Evolutionary conservation across 2,329 filamentous ascomycete genomes (phyloP).

Genomic region (Fusarium paranaense): DNA sequence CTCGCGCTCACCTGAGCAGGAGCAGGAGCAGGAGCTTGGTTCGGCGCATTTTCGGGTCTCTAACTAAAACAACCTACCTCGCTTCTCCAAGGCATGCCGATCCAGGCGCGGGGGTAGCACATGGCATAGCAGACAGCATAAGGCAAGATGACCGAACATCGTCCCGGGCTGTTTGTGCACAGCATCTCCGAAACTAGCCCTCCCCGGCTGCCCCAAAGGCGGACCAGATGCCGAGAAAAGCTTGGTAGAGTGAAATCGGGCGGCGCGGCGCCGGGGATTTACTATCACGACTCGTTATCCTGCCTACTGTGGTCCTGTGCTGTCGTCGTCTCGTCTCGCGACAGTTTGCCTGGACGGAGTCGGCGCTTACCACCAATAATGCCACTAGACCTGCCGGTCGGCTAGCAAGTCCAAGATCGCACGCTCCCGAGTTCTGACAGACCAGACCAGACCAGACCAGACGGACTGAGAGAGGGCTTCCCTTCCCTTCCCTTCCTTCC

Average conservation of each 20-base stretch:
- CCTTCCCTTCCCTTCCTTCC: background rate
- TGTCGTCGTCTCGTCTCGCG: background rate
- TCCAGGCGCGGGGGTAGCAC: constrained; percentile 39
- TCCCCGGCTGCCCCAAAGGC: constrained; percentile 22
- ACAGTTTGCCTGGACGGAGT: background rate
- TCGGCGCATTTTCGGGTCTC: constrained; percentile 36
- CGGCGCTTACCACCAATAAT: constrained; percentile 1
- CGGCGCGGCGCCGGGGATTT: constrained; percentile 22
- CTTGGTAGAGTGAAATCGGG: constrained; percentile 28
- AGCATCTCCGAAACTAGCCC: constrained; percentile 35
- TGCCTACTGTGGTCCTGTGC: background rate
- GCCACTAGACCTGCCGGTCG: constrained; percentile 9
- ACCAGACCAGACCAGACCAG: constrained; percentile 18
- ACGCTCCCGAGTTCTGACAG: constrained; percentile 36
- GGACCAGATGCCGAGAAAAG: constrained; percentile 37
- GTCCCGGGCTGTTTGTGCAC: constrained; percentile 36
- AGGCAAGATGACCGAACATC: constrained; percentile 35
- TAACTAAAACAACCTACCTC: constrained; percentile 18
- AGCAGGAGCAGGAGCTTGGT: constrained; percentile 3
- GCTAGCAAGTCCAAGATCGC: constrained; percentile 19
- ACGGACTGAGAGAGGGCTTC: background rate
- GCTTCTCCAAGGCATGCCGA: constrained; percentile 30
- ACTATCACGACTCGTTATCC: background rate
- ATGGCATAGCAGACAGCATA: constrained; percentile 39
- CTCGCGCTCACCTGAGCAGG: constrained; percentile 5